Base-by-base conservation (phyloP, 208 protist species). In the Crithidia brevicula region DNA sequence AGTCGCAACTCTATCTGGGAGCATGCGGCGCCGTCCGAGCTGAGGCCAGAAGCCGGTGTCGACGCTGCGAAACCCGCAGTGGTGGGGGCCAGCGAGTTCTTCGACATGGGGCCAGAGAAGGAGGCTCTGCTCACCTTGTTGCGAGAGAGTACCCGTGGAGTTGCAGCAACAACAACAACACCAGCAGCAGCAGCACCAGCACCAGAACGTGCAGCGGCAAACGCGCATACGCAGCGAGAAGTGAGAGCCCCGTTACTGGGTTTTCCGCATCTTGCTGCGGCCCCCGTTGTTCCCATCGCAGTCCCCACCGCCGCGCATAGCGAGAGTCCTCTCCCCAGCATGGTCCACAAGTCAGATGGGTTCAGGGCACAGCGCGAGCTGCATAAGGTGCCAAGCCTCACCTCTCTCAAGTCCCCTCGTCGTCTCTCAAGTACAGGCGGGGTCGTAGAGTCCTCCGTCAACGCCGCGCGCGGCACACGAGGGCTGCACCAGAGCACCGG, bases 41-140 rank as follows among this genome's bases (percentile, higher is more conserved):
- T n/a, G n/a, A n/a, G n/a, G n/a, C 51, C 28, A 9, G 25, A 30
- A 15, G 18, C 43, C 6, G 18, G 16, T 23, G 50, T 28, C 31
- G 50, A 23, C 1, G 47, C 47, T 1, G 52, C 31, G 43, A 4
- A 28, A 60, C 22, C 30, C n/a, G 34, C n/a, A 4, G 53, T 30
- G 4, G 31, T 28, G 4, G 22, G 43, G 6, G 43, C 16, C 23
- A 56, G 28, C 38, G 53, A 75, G 31, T 85, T 68, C 57, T 85
- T 85, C 25, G 79, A 85, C 43, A 62, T 75, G 50, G 68, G 63
- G 4, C 69, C 80, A 7, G 82, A 85, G 45, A 87, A 92, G 49
- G 68, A 65, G 22, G 68, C 77, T 1, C 67, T 88, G 13, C 79
- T 75, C 27, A 54, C 46, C 8, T 46, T 83, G 28, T 42, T 77